Conservation (phyloP, 495 filamentous ascomycete species). For the Rhizodiscina lignyota region DNA sequence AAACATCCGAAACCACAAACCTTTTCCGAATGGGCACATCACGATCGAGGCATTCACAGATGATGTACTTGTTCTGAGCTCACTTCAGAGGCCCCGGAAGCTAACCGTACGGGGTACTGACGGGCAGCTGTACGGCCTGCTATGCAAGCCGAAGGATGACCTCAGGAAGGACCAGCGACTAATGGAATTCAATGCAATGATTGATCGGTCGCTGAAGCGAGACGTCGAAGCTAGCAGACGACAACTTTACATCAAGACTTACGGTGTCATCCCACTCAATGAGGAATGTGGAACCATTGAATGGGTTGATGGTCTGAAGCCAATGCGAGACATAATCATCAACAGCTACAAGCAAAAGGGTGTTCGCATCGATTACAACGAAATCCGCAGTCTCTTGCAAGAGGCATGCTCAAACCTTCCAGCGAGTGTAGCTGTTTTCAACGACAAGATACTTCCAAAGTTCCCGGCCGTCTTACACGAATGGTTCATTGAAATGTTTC, state of each 20-base stretch:
- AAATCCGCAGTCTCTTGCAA: slow-evolving; percentile 39
- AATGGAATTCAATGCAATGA: slow-evolving; percentile 98
- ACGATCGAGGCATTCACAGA: slow-evolving; percentile 57
- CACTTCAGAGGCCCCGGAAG: slow-evolving; percentile 81
- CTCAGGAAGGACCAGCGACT: slow-evolving; percentile 90
- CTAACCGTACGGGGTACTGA: slow-evolving; percentile 79
- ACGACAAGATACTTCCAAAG: slow-evolving; percentile 31
- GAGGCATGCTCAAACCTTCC: slow-evolving; percentile 34
- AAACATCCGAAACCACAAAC: slow-evolving; percentile 54
- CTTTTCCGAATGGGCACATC: slow-evolving; percentile 54
- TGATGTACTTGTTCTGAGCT: slow-evolving; percentile 75
- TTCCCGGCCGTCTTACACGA: slow-evolving; percentile 62
- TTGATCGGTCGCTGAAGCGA: slow-evolving; percentile 80
- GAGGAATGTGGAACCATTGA: slow-evolving; percentile 97
- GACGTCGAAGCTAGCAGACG: slow-evolving; percentile 81
- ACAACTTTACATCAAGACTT: slow-evolving; percentile 83
- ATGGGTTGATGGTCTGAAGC: slow-evolving; percentile 95
- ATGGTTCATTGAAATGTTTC: slow-evolving; percentile 93
- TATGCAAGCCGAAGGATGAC: slow-evolving; percentile 97
- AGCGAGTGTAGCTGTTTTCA: slow-evolving; percentile 49
- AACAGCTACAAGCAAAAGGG: slow-evolving; percentile 55
- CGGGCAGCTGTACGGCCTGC: slow-evolving; percentile 68
- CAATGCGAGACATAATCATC: slow-evolving; percentile 81
- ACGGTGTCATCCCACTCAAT: slow-evolving; percentile 88
- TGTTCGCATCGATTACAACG: slow-evolving; percentile 39